These are phyloP conservation scores for Cytospora schulzeri DNA, from an alignment of 2,329 filamentous ascomycete species.

Conservation along the genomic window DNA sequence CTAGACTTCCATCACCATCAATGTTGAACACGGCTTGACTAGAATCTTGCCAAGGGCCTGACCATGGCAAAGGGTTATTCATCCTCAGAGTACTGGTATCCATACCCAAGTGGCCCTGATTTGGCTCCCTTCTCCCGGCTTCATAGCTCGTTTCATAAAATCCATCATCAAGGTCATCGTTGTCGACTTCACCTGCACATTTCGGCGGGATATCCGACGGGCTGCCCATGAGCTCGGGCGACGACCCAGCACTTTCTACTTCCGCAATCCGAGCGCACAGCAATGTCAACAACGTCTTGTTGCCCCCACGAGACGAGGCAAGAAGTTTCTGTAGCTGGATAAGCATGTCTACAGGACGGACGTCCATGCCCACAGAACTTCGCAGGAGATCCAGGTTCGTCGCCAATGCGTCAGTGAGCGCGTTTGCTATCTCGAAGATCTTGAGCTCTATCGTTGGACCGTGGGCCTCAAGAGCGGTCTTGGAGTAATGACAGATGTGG, in stretches of 20 bases:
- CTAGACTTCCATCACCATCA: conserved; percentile 11
- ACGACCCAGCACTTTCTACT: conserved; percentile 21
- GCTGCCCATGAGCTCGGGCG: conserved; percentile 11
- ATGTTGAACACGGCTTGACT: conserved; percentile 11
- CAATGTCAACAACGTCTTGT: conserved; percentile 42
- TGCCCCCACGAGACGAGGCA: conserved; percentile 46
- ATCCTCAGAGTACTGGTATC: not conserved
- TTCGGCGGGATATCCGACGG: conserved; percentile 1
- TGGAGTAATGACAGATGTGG: conserved; percentile 46
- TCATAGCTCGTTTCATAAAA: not conserved
- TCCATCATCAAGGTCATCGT: conserved; percentile 12
- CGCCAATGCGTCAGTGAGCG: conserved; percentile 45
- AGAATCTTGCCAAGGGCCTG: conserved; percentile 5
- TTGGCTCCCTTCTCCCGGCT: not conserved
- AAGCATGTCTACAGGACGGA: conserved; percentile 41
- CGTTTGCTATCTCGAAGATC: conserved; percentile 49
- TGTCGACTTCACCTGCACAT: conserved; percentile 21
- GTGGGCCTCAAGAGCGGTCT: conserved; percentile 51
- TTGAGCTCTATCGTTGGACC: conserved; percentile 52
- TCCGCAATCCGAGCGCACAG: conserved; percentile 35
- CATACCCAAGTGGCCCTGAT: conserved; percentile 7
- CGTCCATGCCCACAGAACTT: conserved; percentile 22
- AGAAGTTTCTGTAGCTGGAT: conserved; percentile 43
- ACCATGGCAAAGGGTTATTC: conserved; percentile 18
- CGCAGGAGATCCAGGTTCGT: conserved; percentile 29